phyloP scores from a whole-genome alignment of 2,329 filamentous ascomycete genomes.

The Aspergillus fijiensis region DNA sequence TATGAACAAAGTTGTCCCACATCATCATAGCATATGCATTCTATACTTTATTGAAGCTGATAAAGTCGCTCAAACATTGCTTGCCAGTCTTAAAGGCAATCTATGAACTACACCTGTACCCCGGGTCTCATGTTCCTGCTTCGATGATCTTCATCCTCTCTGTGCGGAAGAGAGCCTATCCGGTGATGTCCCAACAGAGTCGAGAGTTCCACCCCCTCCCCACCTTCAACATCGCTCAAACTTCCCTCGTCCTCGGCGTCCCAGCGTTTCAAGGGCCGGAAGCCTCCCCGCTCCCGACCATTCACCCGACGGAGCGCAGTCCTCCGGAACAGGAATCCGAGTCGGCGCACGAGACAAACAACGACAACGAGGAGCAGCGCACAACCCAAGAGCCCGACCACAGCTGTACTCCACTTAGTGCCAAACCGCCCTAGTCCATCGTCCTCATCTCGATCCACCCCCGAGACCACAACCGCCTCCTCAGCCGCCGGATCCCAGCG shows the following conservation, averaged over 20 bases:
- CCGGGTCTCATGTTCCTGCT: neutral
- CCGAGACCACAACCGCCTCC: constrained; percentile 15
- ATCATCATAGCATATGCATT: too few species aligned
- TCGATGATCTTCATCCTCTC: neutral
- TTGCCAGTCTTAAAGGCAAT: too few species aligned
- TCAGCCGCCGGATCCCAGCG: constrained; percentile 22
- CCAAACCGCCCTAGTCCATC: neutral
- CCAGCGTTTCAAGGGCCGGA: constrained; percentile 7
- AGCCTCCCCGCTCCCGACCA: constrained; percentile 7
- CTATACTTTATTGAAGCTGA: too few species aligned
- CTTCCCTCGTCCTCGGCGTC: constrained; percentile 2
- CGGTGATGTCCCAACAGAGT: constrained; percentile 12
- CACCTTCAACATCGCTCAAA: constrained; percentile 16
- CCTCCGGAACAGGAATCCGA: neutral
- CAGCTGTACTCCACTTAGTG: too few species aligned
- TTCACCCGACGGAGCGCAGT: neutral
- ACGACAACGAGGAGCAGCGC: constrained; percentile 1
- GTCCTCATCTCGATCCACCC: neutral
- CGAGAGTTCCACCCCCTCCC: constrained; percentile 11
- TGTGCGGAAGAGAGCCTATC: neutral
- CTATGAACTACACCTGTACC: neutral
- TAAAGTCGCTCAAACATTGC: too few species aligned
- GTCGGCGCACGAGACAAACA: constrained; percentile 1
- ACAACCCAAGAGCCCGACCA: neutral
- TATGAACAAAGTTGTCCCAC: too few species aligned